Evolutionary conservation across 345 rosid genomes (phyloP), one percentile per base, ranked within the genome.

Genomic region (Capsella bursapastoris): DNA sequence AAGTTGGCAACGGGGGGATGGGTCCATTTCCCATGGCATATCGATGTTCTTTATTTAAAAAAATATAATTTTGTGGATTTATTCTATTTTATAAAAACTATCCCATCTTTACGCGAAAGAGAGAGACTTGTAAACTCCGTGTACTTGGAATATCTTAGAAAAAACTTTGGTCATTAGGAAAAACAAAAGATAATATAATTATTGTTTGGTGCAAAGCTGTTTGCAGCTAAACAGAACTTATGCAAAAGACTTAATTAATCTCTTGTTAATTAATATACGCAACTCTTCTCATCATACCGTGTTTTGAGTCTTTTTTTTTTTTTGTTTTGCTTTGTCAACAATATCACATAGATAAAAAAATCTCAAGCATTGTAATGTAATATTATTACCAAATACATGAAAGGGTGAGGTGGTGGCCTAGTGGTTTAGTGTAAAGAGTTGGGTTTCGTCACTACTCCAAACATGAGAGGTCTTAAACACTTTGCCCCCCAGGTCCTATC

Each of bases 141-240:
- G 68, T 74, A 66, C 53, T 48, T 67, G 45, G 78, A 74, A 74
- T 74, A 65, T 65, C n/a, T 65, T 48, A 48, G 15, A 57, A 13
- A 66, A 18, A 49, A 41, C 59, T 48, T 41, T 9, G 66, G 78
- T 57, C 78, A 57, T 10, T 48, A 40, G 0, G 25, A 22, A 22
- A 57, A 47, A 32, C 7, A 32, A 72, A 74, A 43, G 27, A 74
- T 74, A 66, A 49, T 66, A 66, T 65, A 62, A 72, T 40, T 52
- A 72, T 72, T 40, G 35, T 31, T 64, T 72, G 70, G 43, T 72
- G 76, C 76, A 62, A 22, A 72, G 76, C 76, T 72, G 76, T 61
- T 71, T 50, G 44, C 43, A 34, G 75, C 75, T 61, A 40, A 71
- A 64, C 22, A 55, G 25, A 22, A 22, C 25, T 22, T 64, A 64